Conservation (phyloP, 257 asterid species). For the Cruciata laevipes region DNA sequence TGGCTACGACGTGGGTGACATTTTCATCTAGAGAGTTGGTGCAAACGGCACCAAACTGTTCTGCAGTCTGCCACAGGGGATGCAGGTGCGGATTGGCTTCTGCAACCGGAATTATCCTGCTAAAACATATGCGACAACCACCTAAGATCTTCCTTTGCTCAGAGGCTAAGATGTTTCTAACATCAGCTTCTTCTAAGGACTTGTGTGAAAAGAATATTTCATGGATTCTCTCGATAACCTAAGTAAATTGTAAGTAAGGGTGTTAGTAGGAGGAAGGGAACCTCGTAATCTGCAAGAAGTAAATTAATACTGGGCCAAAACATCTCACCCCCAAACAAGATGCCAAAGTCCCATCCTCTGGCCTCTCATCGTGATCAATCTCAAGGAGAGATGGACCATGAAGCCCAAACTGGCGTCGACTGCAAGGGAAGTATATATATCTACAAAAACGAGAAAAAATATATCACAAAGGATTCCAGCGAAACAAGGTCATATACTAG, state of each 20-base stretch:
- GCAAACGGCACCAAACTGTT: conserved; percentile 95
- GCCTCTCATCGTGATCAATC: conserved; percentile 96
- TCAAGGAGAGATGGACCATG: conserved; percentile 94
- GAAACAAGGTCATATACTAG: neutral
- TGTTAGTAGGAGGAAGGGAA: conserved; percentile 9
- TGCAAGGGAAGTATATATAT: conserved; percentile 93
- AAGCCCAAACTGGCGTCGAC: conserved; percentile 95
- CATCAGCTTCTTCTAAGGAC: conserved; percentile 85
- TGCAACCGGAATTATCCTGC: conserved; percentile 92
- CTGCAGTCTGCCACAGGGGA: conserved; percentile 95
- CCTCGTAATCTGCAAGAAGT: neutral
- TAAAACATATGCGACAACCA: conserved; percentile 88
- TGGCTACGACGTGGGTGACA: conserved; percentile 98
- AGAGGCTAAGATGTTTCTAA: conserved; percentile 74
- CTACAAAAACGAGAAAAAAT: conserved; percentile 29
- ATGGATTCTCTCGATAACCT: conserved; percentile 94
- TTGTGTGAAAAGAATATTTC: conserved; percentile 51
- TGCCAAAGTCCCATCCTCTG: conserved; percentile 95
- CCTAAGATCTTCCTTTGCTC: conserved; percentile 76
- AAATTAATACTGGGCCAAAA: conserved; percentile 8
- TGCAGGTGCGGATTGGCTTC: conserved; percentile 91
- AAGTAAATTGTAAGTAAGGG: conserved; percentile 9
- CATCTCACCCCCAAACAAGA: conserved; percentile 77
- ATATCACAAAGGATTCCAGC: conserved; percentile 1
- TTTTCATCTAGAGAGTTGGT: conserved; percentile 73